Conservation (phyloP, 2,329 filamentous ascomycete genomes). For the Ascochyta fabae region DNA sequence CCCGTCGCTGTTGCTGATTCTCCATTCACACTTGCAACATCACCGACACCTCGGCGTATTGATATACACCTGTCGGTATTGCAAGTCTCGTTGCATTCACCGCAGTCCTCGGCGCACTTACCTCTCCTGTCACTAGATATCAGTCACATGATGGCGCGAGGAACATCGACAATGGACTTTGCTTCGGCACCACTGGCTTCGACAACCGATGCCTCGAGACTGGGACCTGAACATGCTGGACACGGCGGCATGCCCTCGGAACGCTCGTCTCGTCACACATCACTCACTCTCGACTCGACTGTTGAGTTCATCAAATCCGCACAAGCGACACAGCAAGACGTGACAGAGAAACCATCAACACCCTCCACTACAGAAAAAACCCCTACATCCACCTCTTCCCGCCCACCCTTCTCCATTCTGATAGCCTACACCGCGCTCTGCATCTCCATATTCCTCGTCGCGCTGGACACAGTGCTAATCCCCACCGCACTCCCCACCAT, state of each 20-base stretch:
- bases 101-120: not conserved
- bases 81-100: not conserved
- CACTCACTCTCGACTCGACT: slow-evolving; percentile 11
- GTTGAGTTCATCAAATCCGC: not conserved
- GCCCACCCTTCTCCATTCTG: slow-evolving; percentile 14
- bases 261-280: slow-evolving; percentile 12
- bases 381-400: not conserved
- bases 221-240: not conserved
- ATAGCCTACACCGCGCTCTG: slow-evolving; percentile 41
- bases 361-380: too few species aligned
- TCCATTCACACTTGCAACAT: slow-evolving; percentile 1
- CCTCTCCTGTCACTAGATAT: not conserved
- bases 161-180: not conserved
- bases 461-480: slow-evolving; percentile 63
- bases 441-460: slow-evolving; percentile 51
- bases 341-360: not conserved
- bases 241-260: slow-evolving; percentile 1
- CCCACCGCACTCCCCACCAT: slow-evolving; percentile 73
- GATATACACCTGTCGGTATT: not conserved
- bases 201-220: not conserved
- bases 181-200: not conserved
- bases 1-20: slow-evolving; percentile 2
- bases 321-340: not conserved
- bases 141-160: slow-evolving; percentile 3
- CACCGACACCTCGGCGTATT: not conserved